These are phyloP conservation scores for Penicillium riverlandense DNA, from an alignment of 495 filamentous ascomycete genomes.

Conservation along the genomic window DNA sequence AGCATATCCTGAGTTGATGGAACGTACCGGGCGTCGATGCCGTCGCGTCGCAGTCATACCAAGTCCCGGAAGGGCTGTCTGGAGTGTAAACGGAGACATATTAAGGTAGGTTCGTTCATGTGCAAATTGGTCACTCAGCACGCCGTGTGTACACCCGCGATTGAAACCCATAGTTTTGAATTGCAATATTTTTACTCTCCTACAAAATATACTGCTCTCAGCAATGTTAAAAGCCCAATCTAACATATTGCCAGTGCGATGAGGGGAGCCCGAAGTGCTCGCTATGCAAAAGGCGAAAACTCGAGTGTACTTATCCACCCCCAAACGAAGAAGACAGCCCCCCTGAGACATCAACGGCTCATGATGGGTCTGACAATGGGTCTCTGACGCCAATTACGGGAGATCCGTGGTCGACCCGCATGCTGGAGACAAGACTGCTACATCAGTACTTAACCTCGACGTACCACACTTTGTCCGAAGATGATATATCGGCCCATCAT, in stretches of 20 bases:
- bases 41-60: slow-evolving; percentile 25
- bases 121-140: neutral
- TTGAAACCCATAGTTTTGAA: no score
- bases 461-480: slow-evolving; percentile 21
- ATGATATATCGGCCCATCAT: slow-evolving; percentile 24
- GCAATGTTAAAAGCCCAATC: neutral
- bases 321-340: slow-evolving; percentile 20
- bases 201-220: no score
- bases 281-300: slow-evolving; percentile 28
- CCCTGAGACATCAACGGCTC: slow-evolving; percentile 13
- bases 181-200: no score
- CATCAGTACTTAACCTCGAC: slow-evolving; percentile 33
- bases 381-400: slow-evolving; percentile 1
- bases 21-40: slow-evolving; percentile 8
- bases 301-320: slow-evolving; percentile 29
- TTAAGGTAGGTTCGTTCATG: slow-evolving; percentile 20
- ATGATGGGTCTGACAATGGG: slow-evolving; percentile 16
- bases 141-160: neutral
- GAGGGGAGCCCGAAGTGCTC: slow-evolving; percentile 27
- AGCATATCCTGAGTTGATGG: neutral
- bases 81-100: slow-evolving; percentile 33
- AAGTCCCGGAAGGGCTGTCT: slow-evolving; percentile 34
- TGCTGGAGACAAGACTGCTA: slow-evolving; percentile 34
- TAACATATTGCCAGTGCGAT: slow-evolving; percentile 24
- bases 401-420: slow-evolving; percentile 14